Conservation (phyloP, 805 yeast species). For the Yarrowia sp. region DNA sequence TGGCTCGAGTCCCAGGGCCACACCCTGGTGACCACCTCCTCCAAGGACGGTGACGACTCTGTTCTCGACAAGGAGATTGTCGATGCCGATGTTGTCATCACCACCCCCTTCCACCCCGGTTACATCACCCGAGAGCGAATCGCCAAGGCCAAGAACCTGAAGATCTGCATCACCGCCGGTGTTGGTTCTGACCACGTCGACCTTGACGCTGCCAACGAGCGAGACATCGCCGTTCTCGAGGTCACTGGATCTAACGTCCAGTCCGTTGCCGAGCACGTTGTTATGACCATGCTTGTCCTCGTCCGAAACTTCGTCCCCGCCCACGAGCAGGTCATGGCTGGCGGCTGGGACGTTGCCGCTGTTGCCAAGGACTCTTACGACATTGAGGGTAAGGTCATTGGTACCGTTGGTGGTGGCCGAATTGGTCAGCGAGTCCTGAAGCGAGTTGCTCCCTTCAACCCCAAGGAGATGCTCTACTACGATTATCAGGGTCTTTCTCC, state of each 20-base stretch:
- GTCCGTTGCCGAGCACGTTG: background rate
- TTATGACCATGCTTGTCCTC: background rate
- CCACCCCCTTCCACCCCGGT: background rate
- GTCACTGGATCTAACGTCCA: background rate
- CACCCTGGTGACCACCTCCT: background rate
- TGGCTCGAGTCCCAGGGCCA: slow-evolving; percentile 1
- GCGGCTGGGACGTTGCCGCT: background rate
- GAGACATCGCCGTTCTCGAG: background rate
- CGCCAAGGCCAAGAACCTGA: slow-evolving; percentile 2
- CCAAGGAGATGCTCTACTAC: slow-evolving; percentile 1
- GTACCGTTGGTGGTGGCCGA: slow-evolving; percentile 2
- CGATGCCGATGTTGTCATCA: background rate
- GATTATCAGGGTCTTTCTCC: background rate
- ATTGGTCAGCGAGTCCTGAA: background rate
- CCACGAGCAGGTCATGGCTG: background rate
- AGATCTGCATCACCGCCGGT: background rate
- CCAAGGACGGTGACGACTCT: background rate
- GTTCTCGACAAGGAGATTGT: background rate
- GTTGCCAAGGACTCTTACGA: slow-evolving; percentile 2
- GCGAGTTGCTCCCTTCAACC: background rate
- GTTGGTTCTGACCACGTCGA: slow-evolving; percentile 1
- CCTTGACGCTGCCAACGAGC: background rate
- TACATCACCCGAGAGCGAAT: slow-evolving; percentile 1
- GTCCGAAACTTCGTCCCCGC: background rate
- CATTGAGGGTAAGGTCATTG: background rate